These are phyloP conservation scores for Raphanus hybrid DNA, from an alignment of 441 rosid genomes.

Conservation along the genomic window DNA sequence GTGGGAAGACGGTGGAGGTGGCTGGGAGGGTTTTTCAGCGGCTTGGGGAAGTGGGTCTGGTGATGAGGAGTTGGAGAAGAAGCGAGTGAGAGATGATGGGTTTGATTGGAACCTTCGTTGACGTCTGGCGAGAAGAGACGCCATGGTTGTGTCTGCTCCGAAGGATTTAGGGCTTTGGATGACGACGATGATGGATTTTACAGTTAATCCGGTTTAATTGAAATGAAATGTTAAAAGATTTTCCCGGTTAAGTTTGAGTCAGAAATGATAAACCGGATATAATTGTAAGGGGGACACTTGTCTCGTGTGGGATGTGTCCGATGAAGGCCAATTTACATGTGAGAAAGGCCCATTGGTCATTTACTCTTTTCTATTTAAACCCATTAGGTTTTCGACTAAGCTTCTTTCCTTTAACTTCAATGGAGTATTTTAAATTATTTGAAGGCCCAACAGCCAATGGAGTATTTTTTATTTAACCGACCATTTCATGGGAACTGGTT, in stretches of 20 bases:
- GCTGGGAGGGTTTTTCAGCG: slow-evolving; percentile 27
- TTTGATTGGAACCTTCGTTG: slow-evolving; percentile 45
- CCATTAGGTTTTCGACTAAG: not conserved
- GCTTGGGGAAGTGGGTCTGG: slow-evolving; percentile 29
- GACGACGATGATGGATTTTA: slow-evolving; percentile 10
- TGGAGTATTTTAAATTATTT: not conserved
- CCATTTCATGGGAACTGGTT: not conserved
- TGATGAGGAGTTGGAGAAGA: slow-evolving; percentile 56
- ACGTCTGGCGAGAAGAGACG: slow-evolving; percentile 54
- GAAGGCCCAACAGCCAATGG: not conserved
- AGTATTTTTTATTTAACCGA: not conserved
- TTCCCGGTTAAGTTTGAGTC: slow-evolving; percentile 1
- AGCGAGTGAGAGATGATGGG: slow-evolving; percentile 39
- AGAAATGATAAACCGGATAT: slow-evolving; percentile 14
- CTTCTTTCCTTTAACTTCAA: not conserved
- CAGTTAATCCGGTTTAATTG: slow-evolving; percentile 18
- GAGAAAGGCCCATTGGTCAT: slow-evolving; percentile 14
- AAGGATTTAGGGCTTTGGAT: slow-evolving; percentile 39
- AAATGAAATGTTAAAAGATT: slow-evolving; percentile 23
- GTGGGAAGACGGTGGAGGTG: no score
- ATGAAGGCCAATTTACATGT: no score
- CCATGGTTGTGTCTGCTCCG: slow-evolving; percentile 47
- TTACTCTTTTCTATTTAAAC: not conserved
- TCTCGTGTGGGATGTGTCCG: not conserved
- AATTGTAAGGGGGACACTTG: not conserved